These are phyloP conservation scores for Coffea eugenioides DNA, from an alignment of 257 asterid genomes.

Conservation along the genomic window DNA sequence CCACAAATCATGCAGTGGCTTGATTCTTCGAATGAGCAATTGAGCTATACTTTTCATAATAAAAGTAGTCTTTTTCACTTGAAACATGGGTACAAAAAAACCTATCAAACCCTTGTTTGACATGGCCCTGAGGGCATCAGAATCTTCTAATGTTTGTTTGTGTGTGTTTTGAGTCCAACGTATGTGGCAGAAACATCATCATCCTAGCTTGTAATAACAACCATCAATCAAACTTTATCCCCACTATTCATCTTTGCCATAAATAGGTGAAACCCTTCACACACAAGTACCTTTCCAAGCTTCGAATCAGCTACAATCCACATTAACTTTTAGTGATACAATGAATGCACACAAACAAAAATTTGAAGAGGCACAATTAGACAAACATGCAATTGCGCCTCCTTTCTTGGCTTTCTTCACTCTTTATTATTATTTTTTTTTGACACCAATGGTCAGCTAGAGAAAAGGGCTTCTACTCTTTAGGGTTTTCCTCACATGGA, in stretches of 20 bases:
- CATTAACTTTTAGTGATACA: constrained; percentile 15
- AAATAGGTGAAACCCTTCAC: constrained; percentile 18
- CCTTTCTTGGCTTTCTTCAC: constrained; percentile 6
- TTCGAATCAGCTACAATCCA: constrained; percentile 13
- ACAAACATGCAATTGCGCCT: constrained; percentile 1
- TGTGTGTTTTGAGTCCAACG: constrained; percentile 2
- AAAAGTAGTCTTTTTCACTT: neutral
- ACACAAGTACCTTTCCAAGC: constrained; percentile 37
- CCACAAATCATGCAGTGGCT: too few species aligned
- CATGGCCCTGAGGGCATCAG: neutral
- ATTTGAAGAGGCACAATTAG: constrained; percentile 3
- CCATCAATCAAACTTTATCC: constrained; percentile 41
- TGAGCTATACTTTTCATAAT: neutral
- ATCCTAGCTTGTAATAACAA: constrained; percentile 25
- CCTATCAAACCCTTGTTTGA: neutral
- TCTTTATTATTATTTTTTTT: neutral
- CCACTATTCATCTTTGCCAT: constrained; percentile 17
- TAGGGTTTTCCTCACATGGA: constrained; percentile 3
- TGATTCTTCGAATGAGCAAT: neutral
- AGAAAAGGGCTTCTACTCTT: constrained; percentile 8
- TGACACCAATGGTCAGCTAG: constrained; percentile 4
- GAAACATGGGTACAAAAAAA: neutral
- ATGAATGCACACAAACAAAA: constrained; percentile 15
- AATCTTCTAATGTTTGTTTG: neutral
- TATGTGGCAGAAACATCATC: constrained; percentile 30